phyloP scores from a whole-genome alignment of 2,329 filamentous ascomycete species.

The Ceratocystiopsis sp. region DNA sequence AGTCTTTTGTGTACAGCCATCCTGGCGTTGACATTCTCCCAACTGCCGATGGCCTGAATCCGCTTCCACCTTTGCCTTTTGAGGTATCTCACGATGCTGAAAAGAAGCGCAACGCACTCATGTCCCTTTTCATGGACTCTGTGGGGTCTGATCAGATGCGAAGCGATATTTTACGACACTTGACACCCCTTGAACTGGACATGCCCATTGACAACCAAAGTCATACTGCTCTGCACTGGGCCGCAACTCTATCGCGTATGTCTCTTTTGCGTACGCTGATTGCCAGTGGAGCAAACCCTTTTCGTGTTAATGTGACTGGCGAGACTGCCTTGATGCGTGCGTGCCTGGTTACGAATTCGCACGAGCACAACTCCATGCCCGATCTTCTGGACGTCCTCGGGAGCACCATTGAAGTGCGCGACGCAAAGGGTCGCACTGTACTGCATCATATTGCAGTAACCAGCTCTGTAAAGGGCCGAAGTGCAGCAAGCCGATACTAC shows the following conservation, averaged over 20 bases:
- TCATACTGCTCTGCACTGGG: conserved; percentile 91
- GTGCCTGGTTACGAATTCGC: conserved; percentile 83
- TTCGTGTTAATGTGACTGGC: conserved; percentile 72
- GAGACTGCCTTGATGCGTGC: conserved; percentile 90
- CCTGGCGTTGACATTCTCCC: conserved; percentile 21
- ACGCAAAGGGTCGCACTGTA: conserved; percentile 78
- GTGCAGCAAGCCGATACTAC: conserved; percentile 85
- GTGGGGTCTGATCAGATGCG: conserved; percentile 49
- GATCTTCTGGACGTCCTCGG: conserved; percentile 80
- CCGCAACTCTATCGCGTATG: conserved; percentile 77
- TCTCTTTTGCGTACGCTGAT: conserved; percentile 68
- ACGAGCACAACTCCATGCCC: conserved; percentile 79
- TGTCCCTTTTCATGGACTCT: conserved; percentile 68
- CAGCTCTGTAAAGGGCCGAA: conserved; percentile 85
- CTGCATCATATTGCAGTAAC: conserved; percentile 93
- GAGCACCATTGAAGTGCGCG: conserved; percentile 76
- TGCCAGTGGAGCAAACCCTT: conserved; percentile 69
- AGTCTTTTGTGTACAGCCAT: conserved; percentile 56
- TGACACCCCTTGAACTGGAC: conserved; percentile 70
- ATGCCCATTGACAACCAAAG: conserved; percentile 79
- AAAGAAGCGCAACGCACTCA: conserved; percentile 63
- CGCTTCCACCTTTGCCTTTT: conserved; percentile 47
- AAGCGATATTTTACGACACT: conserved; percentile 58
- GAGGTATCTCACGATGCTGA: conserved; percentile 50
- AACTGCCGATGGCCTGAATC: conserved; percentile 35